Conservation (phyloP, 208 protist genomes). For the Kentomonas sorsogonicus region DNA sequence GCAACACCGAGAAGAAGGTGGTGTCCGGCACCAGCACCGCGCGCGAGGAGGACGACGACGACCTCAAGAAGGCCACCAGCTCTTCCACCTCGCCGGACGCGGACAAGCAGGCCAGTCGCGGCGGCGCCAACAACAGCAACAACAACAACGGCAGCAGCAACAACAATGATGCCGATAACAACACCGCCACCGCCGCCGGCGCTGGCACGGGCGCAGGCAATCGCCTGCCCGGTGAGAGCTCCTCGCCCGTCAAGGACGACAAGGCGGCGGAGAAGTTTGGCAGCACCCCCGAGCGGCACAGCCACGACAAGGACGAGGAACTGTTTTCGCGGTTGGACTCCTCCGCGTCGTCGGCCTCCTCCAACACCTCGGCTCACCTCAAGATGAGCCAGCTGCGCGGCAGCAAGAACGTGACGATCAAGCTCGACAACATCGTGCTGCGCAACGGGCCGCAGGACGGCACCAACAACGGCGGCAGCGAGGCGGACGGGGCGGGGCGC, state of each 20-base stretch:
- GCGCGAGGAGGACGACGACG: slow-evolving; percentile 7
- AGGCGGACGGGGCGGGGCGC: too few relatives aligned
- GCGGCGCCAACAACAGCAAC: background rate
- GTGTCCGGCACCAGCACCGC: slow-evolving; percentile 8
- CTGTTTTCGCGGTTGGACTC: too few relatives aligned
- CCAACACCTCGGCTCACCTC: too few relatives aligned
- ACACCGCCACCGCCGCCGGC: too few relatives aligned
- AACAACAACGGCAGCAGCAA: background rate
- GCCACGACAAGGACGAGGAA: background rate
- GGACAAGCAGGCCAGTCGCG: background rate
- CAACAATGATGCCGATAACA: slow-evolving; percentile 6
- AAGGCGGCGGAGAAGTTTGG: slow-evolving; percentile 1
- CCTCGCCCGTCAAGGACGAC: slow-evolving; percentile 2
- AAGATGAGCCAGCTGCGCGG: too few relatives aligned
- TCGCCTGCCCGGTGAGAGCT: too few relatives aligned
- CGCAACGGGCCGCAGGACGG: too few relatives aligned
- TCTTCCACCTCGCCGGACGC: background rate
- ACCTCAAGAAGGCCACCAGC: background rate
- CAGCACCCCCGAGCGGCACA: background rate
- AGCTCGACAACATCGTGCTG: too few relatives aligned
- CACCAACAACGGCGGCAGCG: too few relatives aligned
- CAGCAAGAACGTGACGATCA: too few relatives aligned
- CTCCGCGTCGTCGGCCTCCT: too few relatives aligned
- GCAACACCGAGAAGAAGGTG: slow-evolving; percentile 22
- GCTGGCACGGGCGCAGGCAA: too few relatives aligned